A percentile compares a stretch with the other conserved stretches of the same genome.
Evolutionary conservation across 805 yeast species (phyloP).

Genomic region (Lachancea lanzarotensis): DNA sequence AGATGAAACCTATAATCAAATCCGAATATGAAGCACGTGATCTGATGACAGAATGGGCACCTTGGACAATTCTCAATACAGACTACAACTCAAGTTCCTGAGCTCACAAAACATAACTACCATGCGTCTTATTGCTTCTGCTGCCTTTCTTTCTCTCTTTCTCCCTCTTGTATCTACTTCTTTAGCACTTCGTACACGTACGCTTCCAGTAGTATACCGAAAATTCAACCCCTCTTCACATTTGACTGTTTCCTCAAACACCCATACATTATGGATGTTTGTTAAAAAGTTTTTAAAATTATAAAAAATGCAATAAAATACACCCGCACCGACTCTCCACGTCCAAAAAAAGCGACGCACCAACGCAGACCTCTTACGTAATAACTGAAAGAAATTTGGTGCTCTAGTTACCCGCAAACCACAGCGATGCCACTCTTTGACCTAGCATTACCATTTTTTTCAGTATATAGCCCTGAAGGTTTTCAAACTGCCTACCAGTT

Average conservation of each 20-base stretch:
- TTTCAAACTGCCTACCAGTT: neutral
- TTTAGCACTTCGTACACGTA: too few relatives aligned
- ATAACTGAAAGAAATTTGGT: neutral
- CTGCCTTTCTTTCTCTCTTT: too few relatives aligned
- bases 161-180: too few relatives aligned
- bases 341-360: neutral
- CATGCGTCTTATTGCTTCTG: too few relatives aligned
- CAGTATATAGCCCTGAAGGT: slow-evolving; percentile 5
- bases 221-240: too few relatives aligned
- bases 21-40: too few relatives aligned
- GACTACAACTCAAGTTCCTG: too few relatives aligned
- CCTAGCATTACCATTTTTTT: neutral
- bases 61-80: too few relatives aligned
- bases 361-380: neutral
- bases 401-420: neutral
- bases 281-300: neutral
- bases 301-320: neutral
- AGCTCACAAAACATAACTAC: too few relatives aligned
- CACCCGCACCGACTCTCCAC: neutral
- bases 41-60: too few relatives aligned
- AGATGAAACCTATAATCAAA: too few relatives aligned
- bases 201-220: too few relatives aligned
- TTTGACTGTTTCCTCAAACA: neutral
- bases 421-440: neutral
- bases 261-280: neutral